Evolutionary conservation across 225 moss, liverwort and hornwort species (phyloP).

Genomic region (Rhytidiadelphus loreus): DNA sequence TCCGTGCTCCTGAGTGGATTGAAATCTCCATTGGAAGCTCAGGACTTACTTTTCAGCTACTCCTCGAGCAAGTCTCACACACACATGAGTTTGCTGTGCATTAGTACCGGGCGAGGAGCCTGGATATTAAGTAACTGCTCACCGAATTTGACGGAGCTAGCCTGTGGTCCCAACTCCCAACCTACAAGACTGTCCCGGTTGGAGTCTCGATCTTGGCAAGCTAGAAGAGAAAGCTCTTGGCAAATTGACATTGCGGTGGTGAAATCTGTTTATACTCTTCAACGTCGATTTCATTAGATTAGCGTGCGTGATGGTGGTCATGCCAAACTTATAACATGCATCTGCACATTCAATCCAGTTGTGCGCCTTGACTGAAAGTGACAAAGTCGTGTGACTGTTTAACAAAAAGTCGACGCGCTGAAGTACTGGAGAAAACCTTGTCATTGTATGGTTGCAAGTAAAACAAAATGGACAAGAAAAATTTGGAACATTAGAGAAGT

Average conservation of each 20-base stretch:
- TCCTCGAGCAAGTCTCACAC: background rate
- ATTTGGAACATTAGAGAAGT: no score
- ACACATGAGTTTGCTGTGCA: background rate
- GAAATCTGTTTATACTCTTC: background rate
- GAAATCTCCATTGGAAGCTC: background rate
- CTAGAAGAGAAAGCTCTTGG: background rate
- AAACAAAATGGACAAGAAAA: no score
- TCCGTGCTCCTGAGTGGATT: background rate
- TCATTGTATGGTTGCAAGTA: background rate
- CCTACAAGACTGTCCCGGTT: background rate
- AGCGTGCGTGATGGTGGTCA: no score
- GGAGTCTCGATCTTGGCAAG: background rate
- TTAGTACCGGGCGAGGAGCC: background rate
- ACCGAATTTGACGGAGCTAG: background rate
- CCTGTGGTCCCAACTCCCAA: background rate
- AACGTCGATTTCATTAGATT: no score
- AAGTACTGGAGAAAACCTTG: background rate
- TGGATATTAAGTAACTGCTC: background rate
- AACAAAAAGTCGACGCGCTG: no score
- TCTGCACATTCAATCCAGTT: background rate
- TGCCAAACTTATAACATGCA: background rate
- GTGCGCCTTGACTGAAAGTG: background rate
- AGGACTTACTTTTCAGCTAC: no score
- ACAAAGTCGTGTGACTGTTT: background rate
- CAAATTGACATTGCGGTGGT: background rate